phyloP scores from a whole-genome alignment of 1,284 basidiomycete genomes.

The Schizophyllum amplum region DNA sequence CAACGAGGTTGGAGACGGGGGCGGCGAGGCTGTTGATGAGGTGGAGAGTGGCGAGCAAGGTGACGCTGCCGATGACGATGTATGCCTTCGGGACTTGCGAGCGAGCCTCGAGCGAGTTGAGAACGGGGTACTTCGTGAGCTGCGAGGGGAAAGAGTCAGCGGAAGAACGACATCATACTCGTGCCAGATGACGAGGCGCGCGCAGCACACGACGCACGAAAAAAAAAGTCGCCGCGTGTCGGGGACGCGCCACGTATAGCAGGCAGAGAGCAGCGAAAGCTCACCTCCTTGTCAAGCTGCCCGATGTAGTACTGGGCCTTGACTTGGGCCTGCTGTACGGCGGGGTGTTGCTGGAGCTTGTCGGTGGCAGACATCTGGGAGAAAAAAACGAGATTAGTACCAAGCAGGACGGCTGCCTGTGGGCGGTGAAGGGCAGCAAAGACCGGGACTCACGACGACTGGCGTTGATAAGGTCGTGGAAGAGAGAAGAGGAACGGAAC shows the following conservation, averaged over 20 bases:
- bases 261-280: constrained; percentile 17
- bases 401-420: neutral
- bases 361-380: constrained; percentile 65
- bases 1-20: constrained; percentile 78
- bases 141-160: constrained; percentile 23
- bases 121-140: constrained; percentile 88
- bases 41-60: constrained; percentile 63
- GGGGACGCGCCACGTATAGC: constrained; percentile 9
- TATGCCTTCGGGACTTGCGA: constrained; percentile 93
- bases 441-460: constrained; percentile 10
- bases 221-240: constrained; percentile 6
- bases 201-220: constrained; percentile 11
- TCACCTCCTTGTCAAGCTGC: constrained; percentile 92
- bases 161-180: constrained; percentile 8
- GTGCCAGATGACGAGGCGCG: neutral
- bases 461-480: constrained; percentile 14
- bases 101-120: constrained; percentile 80
- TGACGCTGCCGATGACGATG: constrained; percentile 69
- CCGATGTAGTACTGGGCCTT: constrained; percentile 68
- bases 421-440: constrained; percentile 9
- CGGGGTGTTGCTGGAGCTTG: constrained; percentile 79
- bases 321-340: constrained; percentile 71
- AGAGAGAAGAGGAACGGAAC: too few species aligned
- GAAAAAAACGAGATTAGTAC: neutral
- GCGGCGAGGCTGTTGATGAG: constrained; percentile 77